phyloP scores from a whole-genome alignment of 139 green algal species.

The Bryopsis sp. region DNA sequence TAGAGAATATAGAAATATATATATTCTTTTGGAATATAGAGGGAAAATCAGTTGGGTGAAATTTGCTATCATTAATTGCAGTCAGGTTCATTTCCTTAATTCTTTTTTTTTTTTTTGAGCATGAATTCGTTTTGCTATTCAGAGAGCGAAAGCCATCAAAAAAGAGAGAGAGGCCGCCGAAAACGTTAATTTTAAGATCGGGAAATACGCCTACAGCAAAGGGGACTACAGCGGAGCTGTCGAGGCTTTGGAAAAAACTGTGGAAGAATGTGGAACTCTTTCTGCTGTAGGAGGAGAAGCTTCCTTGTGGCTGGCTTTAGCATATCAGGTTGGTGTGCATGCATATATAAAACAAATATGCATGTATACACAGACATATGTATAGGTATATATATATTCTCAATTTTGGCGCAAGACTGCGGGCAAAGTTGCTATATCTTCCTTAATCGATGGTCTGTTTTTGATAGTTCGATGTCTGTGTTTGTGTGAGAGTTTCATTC shows the following conservation, averaged over 20 bases:
- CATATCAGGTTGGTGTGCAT: conserved; percentile 52
- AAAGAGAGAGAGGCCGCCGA: conserved; percentile 24
- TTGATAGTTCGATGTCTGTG: not conserved
- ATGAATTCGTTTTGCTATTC: conserved; percentile 22
- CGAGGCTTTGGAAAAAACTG: conserved; percentile 42
- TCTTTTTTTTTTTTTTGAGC: conserved; percentile 19
- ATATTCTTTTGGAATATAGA: no score
- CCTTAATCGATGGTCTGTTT: no score
- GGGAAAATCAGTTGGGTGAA: no score
- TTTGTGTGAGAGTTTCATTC: conserved; percentile 8
- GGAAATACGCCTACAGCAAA: conserved; percentile 36
- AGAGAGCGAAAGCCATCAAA: conserved; percentile 14
- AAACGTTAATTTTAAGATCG: conserved; percentile 15
- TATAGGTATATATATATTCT: no score
- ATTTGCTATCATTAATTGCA: not conserved
- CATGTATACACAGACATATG: not conserved
- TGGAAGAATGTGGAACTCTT: conserved; percentile 45
- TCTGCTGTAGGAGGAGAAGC: conserved; percentile 62
- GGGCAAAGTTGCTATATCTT: no score
- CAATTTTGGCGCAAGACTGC: no score
- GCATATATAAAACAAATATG: not conserved
- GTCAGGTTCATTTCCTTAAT: conserved; percentile 1
- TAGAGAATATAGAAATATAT: no score
- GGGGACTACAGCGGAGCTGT: conserved; percentile 50
- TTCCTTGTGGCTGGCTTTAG: conserved; percentile 74